Evolutionary conservation across 2,329 filamentous ascomycete species (phyloP), one percentile per base, ranked within the genome.

Genomic region (Aspergillus niger): DNA sequence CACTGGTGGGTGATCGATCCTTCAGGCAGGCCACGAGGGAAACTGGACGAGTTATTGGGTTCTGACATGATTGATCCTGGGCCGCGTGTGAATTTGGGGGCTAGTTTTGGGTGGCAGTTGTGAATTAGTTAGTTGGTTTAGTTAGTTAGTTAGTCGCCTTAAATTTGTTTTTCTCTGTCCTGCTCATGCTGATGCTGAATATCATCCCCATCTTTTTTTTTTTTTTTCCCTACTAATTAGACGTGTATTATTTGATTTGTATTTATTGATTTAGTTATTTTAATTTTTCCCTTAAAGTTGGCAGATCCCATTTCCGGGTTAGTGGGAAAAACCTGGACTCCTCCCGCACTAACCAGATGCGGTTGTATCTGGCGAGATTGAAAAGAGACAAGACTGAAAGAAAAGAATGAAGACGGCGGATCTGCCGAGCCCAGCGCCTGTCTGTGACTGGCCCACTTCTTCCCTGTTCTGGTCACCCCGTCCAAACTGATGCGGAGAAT

Each of bases 351-450:
- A 71, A 62, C 56, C 64, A 0, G n/a, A 62, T 66, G 49, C 47
- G 65, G 67, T 55, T 62, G 28, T 47, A 71, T 70, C 65, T 70
- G 48, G 66, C 68, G 69, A 70, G 66, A 63, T 63, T 28, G 28
- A n/a, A 50, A 28, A 30, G 3, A 10, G 28, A 30, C 28, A 3
- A 10, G 28, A 30, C 28, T 30, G 28, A 30, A 10, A 30, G 28
- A 30, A 30, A 10, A 30, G 5, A 30, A 30, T 10, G 28, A 30
- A 30, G 28, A 30, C 26, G 32, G 32, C 15, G 47, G 47, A 50
- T 50, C 47, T 50, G 26, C 47, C 47, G 47, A 50, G 26, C 47
- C 11, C 47, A 50, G 47, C 26, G 47, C 26, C 47, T 8, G n/a
- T 30, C 47, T 30, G 26, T 50, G 47, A 50, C 24, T 50, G 47